Percentiles rank a stretch among this genome's conserved stretches.
Evolutionary conservation across 2,329 filamentous ascomycete genomes (phyloP).

Genomic region (Sporothrix sp.): DNA sequence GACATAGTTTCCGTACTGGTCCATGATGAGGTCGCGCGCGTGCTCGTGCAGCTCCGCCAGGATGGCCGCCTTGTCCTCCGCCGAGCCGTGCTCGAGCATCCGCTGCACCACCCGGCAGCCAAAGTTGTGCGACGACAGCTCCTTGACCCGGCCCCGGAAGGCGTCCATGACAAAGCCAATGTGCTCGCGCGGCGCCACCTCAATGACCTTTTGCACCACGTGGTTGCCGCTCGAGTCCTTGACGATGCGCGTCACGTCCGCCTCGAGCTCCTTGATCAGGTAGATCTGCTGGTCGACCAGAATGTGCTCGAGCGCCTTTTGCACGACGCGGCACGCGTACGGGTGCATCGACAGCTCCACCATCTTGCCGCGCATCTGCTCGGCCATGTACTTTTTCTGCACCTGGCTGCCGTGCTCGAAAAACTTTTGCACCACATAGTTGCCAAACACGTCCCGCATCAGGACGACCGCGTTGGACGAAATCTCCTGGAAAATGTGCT

Average conservation of each 20-base stretch:
- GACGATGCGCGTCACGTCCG: constrained; percentile 65
- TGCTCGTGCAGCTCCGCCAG: constrained; percentile 70
- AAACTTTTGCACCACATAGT: constrained; percentile 96
- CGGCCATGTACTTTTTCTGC: constrained; percentile 80
- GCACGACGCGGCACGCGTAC: constrained; percentile 91
- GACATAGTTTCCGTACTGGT: constrained; percentile 94
- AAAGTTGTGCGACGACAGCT: constrained; percentile 69
- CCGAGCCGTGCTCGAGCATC: constrained; percentile 73
- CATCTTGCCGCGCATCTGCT: constrained; percentile 80
- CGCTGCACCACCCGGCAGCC: constrained; percentile 91
- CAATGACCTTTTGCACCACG: constrained; percentile 89
- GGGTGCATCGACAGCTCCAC: constrained; percentile 71
- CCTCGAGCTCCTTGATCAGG: constrained; percentile 58
- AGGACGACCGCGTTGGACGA: constrained; percentile 73
- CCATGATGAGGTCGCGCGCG: constrained; percentile 62
- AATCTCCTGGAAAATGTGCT: constrained; percentile 80
- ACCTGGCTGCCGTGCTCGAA: constrained; percentile 92
- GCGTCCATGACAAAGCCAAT: constrained; percentile 79
- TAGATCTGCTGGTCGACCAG: constrained; percentile 71
- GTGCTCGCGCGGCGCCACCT: constrained; percentile 64
- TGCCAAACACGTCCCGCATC: constrained; percentile 95
- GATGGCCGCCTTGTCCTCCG: constrained; percentile 60
- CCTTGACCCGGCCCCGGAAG: constrained; percentile 64
- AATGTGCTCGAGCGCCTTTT: constrained; percentile 89
- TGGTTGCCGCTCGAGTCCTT: constrained; percentile 91